A percentile compares a stretch with the other conserved stretches of the same genome.
Conservation (phyloP, 768 basidiomycete genomes). For the Galerina sulciceps region DNA sequence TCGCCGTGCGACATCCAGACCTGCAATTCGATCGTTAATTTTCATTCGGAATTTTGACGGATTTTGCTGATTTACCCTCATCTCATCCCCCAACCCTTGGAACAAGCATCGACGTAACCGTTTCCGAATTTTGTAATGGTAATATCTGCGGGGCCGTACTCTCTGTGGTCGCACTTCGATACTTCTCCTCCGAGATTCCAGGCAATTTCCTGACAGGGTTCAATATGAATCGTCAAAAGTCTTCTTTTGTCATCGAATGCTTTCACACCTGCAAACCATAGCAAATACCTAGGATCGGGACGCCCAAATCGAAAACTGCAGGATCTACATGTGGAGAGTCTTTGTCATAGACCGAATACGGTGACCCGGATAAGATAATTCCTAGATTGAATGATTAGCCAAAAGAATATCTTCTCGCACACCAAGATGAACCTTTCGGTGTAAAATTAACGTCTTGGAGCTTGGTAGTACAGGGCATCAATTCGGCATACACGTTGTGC, state of each 20-base stretch:
- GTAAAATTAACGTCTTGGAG: constrained; percentile 88
- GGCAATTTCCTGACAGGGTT: constrained; percentile 78
- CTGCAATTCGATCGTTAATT: constrained; percentile 41
- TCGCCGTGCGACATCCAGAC: constrained; percentile 99
- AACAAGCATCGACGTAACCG: constrained; percentile 75
- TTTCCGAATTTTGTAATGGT: constrained; percentile 68
- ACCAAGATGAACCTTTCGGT: constrained; percentile 74
- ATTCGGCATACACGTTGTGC: constrained; percentile 95
- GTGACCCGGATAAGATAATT: constrained; percentile 96
- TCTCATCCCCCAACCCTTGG: constrained; percentile 82
- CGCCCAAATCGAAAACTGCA: constrained; percentile 82
- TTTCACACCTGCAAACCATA: constrained; percentile 87
- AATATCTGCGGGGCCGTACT: constrained; percentile 92
- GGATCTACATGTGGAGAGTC: constrained; percentile 96
- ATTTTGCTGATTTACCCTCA: constrained; percentile 63
- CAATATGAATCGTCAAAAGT: background rate
- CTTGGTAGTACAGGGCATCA: constrained; percentile 95
- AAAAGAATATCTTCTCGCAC: background rate
- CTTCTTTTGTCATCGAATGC: background rate
- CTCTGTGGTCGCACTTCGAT: constrained; percentile 85
- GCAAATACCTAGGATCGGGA: constrained; percentile 96
- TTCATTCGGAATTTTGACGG: background rate
- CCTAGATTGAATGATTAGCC: constrained; percentile 43
- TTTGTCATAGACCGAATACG: constrained; percentile 95
- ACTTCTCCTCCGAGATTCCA: constrained; percentile 87